Percentiles rank a stretch among this genome's conserved stretches.
phyloP scores from a whole-genome alignment of 106 monocot genomes.

The Dendrobium chrysotoxum region DNA sequence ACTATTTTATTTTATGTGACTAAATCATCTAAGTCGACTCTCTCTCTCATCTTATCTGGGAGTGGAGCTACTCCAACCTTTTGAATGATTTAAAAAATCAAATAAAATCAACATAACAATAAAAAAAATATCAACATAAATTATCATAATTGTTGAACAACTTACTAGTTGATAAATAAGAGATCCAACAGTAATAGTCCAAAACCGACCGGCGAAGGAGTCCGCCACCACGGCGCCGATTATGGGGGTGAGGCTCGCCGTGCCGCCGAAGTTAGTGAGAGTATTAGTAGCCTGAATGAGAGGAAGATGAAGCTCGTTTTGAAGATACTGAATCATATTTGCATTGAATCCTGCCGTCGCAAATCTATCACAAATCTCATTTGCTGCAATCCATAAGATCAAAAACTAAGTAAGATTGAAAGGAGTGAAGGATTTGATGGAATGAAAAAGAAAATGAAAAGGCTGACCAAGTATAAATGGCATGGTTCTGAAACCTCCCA shows the following conservation, averaged over 20 bases:
- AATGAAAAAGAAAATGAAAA: background rate
- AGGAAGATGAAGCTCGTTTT: conserved; percentile 59
- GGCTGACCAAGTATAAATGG: conserved; percentile 9
- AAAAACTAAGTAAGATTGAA: background rate
- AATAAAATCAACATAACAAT: no score
- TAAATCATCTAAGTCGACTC: no score
- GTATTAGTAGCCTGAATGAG: conserved; percentile 64
- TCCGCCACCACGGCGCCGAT: conserved; percentile 58
- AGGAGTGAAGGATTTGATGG: background rate
- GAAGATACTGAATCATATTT: conserved; percentile 70
- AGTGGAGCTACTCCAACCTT: no score
- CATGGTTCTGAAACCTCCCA: conserved; percentile 11
- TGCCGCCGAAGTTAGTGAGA: conserved; percentile 56
- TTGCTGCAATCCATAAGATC: conserved; percentile 20
- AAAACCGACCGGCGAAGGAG: conserved; percentile 75
- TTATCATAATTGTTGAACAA: no score
- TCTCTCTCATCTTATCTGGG: no score
- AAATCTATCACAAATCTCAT: conserved; percentile 55
- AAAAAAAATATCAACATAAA: no score
- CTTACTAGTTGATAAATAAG: conserved; percentile 46
- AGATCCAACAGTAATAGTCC: conserved; percentile 57
- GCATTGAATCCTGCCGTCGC: conserved; percentile 48
- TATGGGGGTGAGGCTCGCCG: conserved; percentile 47
- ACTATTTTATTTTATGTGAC: no score
- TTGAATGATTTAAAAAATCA: no score